A percentile compares a stretch with the other conserved stretches of the same genome.
Evolutionary conservation across 2,329 filamentous ascomycete species (phyloP).

Genomic region (Neofusicoccum laricinum): DNA sequence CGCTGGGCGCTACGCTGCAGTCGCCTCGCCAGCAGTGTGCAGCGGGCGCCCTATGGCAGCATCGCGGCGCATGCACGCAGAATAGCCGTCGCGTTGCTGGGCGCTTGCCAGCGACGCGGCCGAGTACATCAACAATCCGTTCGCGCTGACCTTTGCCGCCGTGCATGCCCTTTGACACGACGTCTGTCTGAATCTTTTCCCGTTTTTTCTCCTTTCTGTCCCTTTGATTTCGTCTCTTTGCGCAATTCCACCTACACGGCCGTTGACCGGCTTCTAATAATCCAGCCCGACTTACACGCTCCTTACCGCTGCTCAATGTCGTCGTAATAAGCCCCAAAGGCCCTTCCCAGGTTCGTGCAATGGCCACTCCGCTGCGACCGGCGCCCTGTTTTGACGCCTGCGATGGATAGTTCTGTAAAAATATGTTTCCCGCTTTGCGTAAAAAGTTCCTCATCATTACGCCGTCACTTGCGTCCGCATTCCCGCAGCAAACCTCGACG

Average conservation of each 20-base stretch:
- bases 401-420: conserved; percentile 18
- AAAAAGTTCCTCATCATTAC: conserved; percentile 7
- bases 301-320: conserved; percentile 8
- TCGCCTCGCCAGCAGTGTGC: neutral
- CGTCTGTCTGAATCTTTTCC: conserved; percentile 28
- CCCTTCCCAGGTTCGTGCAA: conserved; percentile 29
- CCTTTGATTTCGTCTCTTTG: conserved; percentile 17
- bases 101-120: conserved; percentile 8
- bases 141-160: neutral
- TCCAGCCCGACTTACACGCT: conserved; percentile 6
- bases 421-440: conserved; percentile 25
- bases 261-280: conserved; percentile 30
- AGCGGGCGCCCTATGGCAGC: conserved; percentile 8
- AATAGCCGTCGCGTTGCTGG: conserved; percentile 8
- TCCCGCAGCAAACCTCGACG: neutral
- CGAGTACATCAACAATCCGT: conserved; percentile 9
- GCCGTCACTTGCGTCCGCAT: conserved; percentile 9
- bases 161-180: conserved; percentile 29
- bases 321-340: conserved; percentile 12
- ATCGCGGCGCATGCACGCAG: conserved; percentile 3
- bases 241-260: conserved; percentile 20
- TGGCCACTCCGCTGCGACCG: neutral
- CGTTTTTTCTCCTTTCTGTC: conserved; percentile 26
- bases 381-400: neutral
- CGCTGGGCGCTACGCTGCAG: conserved; percentile 7